These are phyloP conservation scores for Boechera divaricarpa DNA, from an alignment of 345 rosid genomes.

Conservation along the genomic window DNA sequence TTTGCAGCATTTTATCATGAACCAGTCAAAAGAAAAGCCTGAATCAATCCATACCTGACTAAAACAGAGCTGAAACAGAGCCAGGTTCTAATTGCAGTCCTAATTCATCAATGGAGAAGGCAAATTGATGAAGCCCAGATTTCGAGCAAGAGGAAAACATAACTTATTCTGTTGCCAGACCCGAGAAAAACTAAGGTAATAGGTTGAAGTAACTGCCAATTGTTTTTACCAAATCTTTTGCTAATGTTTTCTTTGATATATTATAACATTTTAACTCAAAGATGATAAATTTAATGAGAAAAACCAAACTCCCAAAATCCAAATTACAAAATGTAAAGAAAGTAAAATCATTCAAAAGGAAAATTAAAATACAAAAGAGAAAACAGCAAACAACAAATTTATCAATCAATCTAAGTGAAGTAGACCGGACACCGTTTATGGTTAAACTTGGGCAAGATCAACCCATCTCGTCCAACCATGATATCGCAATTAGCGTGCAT, in stretches of 20 bases:
- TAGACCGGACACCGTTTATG: constrained; percentile 76
- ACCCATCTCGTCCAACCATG: constrained; percentile 66
- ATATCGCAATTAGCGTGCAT: constrained; percentile 71
- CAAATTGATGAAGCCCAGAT: no score
- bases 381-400: constrained; percentile 26
- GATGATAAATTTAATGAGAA: constrained; percentile 19
- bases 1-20: no score
- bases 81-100: not conserved
- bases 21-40: no score
- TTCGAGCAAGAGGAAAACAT: no score
- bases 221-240: constrained; percentile 8
- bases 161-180: no score
- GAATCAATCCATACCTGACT: no score
- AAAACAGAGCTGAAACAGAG: constrained; percentile 20
- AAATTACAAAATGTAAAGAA: constrained; percentile 23
- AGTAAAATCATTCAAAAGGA: constrained; percentile 18
- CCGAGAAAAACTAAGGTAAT: not conserved
- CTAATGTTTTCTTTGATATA: constrained; percentile 11
- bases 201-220: not conserved
- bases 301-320: constrained; percentile 30
- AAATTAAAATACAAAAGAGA: constrained; percentile 21
- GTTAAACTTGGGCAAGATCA: constrained; percentile 52
- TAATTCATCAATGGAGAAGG: no score
- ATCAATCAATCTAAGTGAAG: constrained; percentile 56
- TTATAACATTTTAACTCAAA: constrained; percentile 11